These are phyloP conservation scores for Trichosporon coremiiforme DNA, from an alignment of 1,284 basidiomycete species.

Conservation along the genomic window DNA sequence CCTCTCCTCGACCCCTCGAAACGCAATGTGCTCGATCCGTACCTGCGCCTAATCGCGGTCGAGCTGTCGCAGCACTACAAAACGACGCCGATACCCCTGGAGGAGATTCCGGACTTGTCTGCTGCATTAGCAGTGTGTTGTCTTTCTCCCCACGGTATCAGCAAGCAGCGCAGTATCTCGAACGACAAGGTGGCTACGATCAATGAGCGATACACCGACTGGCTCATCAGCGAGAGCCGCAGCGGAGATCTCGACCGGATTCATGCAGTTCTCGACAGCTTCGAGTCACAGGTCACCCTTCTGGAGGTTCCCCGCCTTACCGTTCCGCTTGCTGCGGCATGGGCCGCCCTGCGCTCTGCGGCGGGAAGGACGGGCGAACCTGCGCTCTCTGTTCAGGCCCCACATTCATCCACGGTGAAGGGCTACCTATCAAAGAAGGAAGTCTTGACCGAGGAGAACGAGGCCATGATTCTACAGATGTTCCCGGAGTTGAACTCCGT, in stretches of 20 bases:
- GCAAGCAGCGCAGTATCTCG: not conserved
- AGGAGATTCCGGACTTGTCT: constrained; percentile 16
- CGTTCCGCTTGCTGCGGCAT: constrained; percentile 23
- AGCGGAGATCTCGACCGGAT: not conserved
- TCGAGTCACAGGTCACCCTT: constrained; percentile 24
- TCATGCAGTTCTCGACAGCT: constrained; percentile 16
- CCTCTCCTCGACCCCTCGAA: constrained; percentile 18
- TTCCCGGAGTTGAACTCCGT: not conserved
- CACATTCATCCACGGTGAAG: constrained; percentile 6
- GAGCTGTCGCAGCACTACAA: constrained; percentile 23
- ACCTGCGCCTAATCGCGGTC: constrained; percentile 18
- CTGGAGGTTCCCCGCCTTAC: constrained; percentile 17
- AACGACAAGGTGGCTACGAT: constrained; percentile 14
- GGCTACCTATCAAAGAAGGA: not conserved
- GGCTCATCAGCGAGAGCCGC: constrained; percentile 24
- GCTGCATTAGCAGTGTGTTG: constrained; percentile 23
- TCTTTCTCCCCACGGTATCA: constrained; percentile 17
- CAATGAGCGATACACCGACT: constrained; percentile 24
- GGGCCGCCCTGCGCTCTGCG: constrained; percentile 25
- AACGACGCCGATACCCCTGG: constrained; percentile 14
- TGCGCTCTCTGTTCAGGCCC: constrained; percentile 15
- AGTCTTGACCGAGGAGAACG: not conserved
- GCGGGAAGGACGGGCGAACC: constrained; percentile 16
- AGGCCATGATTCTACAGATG: not conserved
- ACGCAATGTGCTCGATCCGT: constrained; percentile 18